These are phyloP conservation scores for Candida fluviatilis DNA, from an alignment of 805 yeast genomes.

Conservation along the genomic window DNA sequence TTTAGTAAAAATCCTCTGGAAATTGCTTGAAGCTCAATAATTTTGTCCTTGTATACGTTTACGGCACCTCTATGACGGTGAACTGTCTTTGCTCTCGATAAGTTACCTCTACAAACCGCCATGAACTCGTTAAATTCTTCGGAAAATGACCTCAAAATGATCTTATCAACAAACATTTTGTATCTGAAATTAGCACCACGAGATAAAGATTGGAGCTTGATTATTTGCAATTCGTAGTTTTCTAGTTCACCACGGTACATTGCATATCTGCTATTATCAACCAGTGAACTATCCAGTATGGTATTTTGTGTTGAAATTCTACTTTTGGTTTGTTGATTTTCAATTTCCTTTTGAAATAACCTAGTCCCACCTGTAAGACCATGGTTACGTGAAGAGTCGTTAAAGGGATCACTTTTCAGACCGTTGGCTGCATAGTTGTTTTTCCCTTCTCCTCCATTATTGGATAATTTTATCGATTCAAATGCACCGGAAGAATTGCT, in stretches of 20 bases:
- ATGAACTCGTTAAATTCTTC: constrained; percentile 48
- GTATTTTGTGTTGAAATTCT: not conserved
- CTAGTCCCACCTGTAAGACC: not conserved
- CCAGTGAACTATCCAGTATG: too few species aligned
- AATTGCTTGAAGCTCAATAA: constrained; percentile 38
- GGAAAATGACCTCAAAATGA: constrained; percentile 55
- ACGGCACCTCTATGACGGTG: constrained; percentile 34
- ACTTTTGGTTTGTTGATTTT: not conserved
- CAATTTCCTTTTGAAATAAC: constrained; percentile 2
- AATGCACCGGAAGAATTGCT: too few species aligned
- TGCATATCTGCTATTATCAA: not conserved
- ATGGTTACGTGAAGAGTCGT: too few species aligned
- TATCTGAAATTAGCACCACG: constrained; percentile 69
- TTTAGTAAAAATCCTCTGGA: constrained; percentile 24
- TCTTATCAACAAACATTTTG: constrained; percentile 55
- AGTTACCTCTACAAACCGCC: constrained; percentile 48
- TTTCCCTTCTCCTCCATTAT: too few species aligned
- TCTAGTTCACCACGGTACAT: constrained; percentile 17
- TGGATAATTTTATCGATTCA: too few species aligned
- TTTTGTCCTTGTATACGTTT: constrained; percentile 21
- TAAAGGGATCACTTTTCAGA: not conserved
- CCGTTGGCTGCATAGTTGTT: not conserved
- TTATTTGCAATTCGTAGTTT: constrained; percentile 24
- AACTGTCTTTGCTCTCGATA: constrained; percentile 26
- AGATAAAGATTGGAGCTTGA: constrained; percentile 61